Base-by-base conservation (phyloP, 2,329 filamentous ascomycete genomes). In the Coniochaeta prunicola region DNA sequence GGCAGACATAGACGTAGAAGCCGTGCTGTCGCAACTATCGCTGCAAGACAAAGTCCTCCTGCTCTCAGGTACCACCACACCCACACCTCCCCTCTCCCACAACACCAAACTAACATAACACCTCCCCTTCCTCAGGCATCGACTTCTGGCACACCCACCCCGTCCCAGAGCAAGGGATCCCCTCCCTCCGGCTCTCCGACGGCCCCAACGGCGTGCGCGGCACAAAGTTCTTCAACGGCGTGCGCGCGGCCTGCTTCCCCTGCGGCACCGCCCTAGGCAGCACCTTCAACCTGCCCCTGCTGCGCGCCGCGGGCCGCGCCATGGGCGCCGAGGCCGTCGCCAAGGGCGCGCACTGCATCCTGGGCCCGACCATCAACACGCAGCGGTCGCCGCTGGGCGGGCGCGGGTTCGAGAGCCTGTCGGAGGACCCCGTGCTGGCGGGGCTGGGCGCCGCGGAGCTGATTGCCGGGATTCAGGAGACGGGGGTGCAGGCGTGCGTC, bases 71-170 rank as follows among this genome's bases (percentile, higher is more conserved):
- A 61, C 57, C 71, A 36, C 4, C 62, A 10, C 12, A 12, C 26
- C 28, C 36, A 17, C 21, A 15, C 26, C 28, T 31, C 19, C 21
- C 30, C 17, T 24, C 36, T 8, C 38, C 9, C 24, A 7, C 26
- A 56, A 36, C 8, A 7, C 36, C 36, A 5, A 38, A 38, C 36
- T n/a, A n/a, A n/a, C 36, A 12, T 30, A 26, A 40, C 53, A 38
- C 54, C 56, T 28, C 58, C 30, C 10, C 31, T 6, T 30, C 28
- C 4, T 6, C 59, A 81, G 84, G 84, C 59, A 79, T 81, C 63
- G 86, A 89, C 71, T 88, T 88, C 66, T 90, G 87, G 87, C 84
- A 88, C 66, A 87, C 86, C 34, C 81, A 83, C 64, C 70, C 81
- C 15, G 74, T 89, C 7, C 82, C 83, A 10, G 69, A 82, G 24